Base-by-base conservation (phyloP, 1,139 yeast genomes). In the Kurtzmaniella natalensis region DNA sequence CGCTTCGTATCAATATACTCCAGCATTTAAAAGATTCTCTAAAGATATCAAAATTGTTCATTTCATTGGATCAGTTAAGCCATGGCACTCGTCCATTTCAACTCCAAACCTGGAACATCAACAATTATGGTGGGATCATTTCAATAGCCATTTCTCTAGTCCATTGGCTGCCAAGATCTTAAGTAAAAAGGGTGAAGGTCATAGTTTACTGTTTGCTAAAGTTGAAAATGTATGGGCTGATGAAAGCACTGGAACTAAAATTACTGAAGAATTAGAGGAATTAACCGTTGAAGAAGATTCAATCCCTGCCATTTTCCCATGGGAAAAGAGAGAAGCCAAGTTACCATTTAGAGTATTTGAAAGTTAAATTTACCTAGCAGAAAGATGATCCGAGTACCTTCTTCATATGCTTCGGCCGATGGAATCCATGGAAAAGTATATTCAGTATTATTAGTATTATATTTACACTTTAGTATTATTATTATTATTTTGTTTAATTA, bases 281-380 rank as follows among this genome's bases (percentile, higher is more conserved):
- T 37, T 38, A 18, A 19, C 24, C 6, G 25, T 18, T 14, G 36
- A 28, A 15, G 37, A 34, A 13, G 48, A 50, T 28, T 48, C 45
- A n/a, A 35, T 4, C 5, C 50, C 58, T 36, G 58, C 66, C 2
- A 49, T 68, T n/a, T 68, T 68, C 55, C 75, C 75, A 2, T 69
- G 74, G 73, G 73, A 66, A 42, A 41, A 47, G n/a, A 44, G 59
- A 22, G 50, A 45, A 10, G 39, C 37, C 15, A 33, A 25, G 51
- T 45, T 41, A 43, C 57, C 58, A 51, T 43, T 47, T 15, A 42
- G 55, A 33, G 38, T 41, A n/a, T 48, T 48, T 26, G 22, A 32
- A 11, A 11, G 26, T 23, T 14, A 23, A 5, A 23, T n/a, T n/a
- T n/a, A n/a, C n/a, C n/a, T n/a, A n/a, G n/a, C n/a, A n/a, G n/a